Conservation (phyloP, 169 alveolate species). For the Perkinsus chesapeaki region DNA sequence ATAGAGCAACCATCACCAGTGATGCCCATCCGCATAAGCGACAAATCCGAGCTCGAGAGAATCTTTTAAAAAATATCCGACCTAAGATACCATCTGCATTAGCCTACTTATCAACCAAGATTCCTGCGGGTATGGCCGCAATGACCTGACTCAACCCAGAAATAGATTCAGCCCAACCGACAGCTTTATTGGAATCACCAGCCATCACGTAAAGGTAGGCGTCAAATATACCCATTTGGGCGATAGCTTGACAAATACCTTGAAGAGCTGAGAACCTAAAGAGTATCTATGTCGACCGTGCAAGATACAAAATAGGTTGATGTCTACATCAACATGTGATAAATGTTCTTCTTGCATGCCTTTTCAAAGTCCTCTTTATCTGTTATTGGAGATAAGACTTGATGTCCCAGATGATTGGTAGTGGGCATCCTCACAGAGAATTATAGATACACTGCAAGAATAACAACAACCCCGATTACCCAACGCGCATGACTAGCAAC, state of each 20-base stretch:
- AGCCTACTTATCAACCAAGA: constrained; percentile 9
- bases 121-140: constrained; percentile 19
- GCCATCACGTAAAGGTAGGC: constrained; percentile 6
- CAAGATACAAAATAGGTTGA: not conserved
- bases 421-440: not conserved
- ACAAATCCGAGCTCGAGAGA: not conserved
- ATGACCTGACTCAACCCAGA: constrained; percentile 11
- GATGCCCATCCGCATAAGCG: not conserved
- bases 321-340: not conserved
- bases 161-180: constrained; percentile 20
- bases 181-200: constrained; percentile 4
- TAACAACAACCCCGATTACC: not conserved
- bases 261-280: not conserved
- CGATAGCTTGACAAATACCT: not conserved
- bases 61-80: not conserved
- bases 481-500: not conserved
- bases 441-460: too few species aligned
- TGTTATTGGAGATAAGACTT: not conserved
- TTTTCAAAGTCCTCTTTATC: not conserved
- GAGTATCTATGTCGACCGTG: not conserved
- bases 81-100: not conserved
- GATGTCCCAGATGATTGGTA: not conserved
- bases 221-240: constrained; percentile 22
- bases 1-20: not conserved
- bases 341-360: not conserved